phyloP scores from a whole-genome alignment of 495 filamentous ascomycete genomes.

The Tuber umbilicatum region DNA sequence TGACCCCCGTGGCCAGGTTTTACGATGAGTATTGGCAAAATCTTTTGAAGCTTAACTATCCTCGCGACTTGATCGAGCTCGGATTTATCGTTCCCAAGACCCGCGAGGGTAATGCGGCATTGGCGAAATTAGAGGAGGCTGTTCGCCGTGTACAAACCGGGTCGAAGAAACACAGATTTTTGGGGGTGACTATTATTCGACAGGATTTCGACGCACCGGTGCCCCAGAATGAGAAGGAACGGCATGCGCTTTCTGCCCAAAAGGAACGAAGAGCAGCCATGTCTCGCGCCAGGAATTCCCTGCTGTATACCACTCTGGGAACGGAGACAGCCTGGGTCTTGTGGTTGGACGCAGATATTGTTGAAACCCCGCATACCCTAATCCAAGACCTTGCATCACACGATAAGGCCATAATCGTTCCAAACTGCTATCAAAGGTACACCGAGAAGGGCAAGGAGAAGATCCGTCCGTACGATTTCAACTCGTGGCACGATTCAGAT shows the following conservation, averaged over 20 bases:
- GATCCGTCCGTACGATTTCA: slow-evolving; percentile 87
- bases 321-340: slow-evolving; percentile 93
- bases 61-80: slow-evolving; percentile 85
- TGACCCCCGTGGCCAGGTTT: slow-evolving; percentile 88
- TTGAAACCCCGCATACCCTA: slow-evolving; percentile 76
- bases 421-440: slow-evolving; percentile 92
- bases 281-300: slow-evolving; percentile 83
- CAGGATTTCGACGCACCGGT: slow-evolving; percentile 85
- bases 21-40: slow-evolving; percentile 96
- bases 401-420: slow-evolving; percentile 79
- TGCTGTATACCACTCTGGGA: slow-evolving; percentile 94
- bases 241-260: slow-evolving; percentile 84
- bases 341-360: slow-evolving; percentile 88
- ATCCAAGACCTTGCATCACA: slow-evolving; percentile 89
- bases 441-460: slow-evolving; percentile 62
- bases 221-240: slow-evolving; percentile 77
- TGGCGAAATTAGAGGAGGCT: slow-evolving; percentile 70
- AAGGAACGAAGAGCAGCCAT: slow-evolving; percentile 80
- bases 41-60: slow-evolving; percentile 73
- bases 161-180: slow-evolving; percentile 72
- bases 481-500: slow-evolving; percentile 86
- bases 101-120: slow-evolving; percentile 77
- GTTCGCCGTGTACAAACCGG: slow-evolving; percentile 77
- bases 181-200: slow-evolving; percentile 82
- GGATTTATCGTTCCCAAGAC: slow-evolving; percentile 96